These are phyloP conservation scores for Malania oleifera DNA, from an alignment of 164 flowering plant species.

Conservation along the genomic window DNA sequence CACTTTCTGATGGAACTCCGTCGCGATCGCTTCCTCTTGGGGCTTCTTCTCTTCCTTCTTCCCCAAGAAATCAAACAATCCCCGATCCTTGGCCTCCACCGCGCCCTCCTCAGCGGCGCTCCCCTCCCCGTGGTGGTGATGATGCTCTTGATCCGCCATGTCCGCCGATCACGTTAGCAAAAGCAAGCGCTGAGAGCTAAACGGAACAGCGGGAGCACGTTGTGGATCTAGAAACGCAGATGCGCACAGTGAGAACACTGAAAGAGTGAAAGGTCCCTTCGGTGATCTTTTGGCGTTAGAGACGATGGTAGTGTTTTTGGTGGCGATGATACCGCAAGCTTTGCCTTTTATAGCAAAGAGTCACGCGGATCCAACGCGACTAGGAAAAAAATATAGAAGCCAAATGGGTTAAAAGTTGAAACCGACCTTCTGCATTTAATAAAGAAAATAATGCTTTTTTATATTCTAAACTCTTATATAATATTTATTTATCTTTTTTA, in stretches of 20 bases:
- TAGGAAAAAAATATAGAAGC: background rate
- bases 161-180: background rate
- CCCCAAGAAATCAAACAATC: conserved; percentile 62
- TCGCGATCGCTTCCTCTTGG: conserved; percentile 18
- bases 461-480: no score
- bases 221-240: background rate
- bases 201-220: background rate
- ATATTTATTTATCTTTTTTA: no score
- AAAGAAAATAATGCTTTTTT: background rate
- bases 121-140: background rate
- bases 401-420: background rate
- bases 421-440: conserved; percentile 18
- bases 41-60: conserved; percentile 37
- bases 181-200: background rate
- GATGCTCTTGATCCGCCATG: conserved; percentile 7
- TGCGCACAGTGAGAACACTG: background rate
- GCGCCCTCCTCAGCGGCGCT: conserved; percentile 6
- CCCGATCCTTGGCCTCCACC: conserved; percentile 50
- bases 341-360: conserved; percentile 13
- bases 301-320: background rate
- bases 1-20: conserved; percentile 25
- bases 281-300: background rate
- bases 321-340: background rate
- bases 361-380: conserved; percentile 29
- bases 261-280: no score